Percentiles rank a stretch among this genome's conserved stretches.
These are phyloP conservation scores for Crepidotus variabilis DNA, from an alignment of 768 basidiomycete species.

Conservation along the genomic window DNA sequence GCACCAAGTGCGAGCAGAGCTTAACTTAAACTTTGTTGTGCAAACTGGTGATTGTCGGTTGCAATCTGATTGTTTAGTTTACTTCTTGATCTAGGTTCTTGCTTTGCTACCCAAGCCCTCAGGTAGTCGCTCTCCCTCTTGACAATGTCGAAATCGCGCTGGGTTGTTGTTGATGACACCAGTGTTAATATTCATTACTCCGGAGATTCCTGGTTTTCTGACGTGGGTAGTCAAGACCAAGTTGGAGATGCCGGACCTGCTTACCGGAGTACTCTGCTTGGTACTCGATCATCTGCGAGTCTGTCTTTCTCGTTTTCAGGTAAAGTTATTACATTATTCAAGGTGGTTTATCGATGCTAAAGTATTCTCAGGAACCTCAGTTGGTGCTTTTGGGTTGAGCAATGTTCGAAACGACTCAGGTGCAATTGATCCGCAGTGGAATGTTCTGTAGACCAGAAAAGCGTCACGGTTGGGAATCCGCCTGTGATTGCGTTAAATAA, in stretches of 20 bases:
- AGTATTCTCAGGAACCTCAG: not conserved
- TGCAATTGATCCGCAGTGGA: constrained; percentile 7
- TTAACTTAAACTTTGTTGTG: too few relatives aligned
- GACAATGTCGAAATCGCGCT: too few relatives aligned
- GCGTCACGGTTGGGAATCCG: not conserved
- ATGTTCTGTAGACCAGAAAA: constrained; percentile 9
- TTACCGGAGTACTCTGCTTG: constrained; percentile 25
- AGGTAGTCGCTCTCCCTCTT: too few relatives aligned
- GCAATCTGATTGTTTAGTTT: too few relatives aligned
- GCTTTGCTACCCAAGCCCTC: too few relatives aligned
- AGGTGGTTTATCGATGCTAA: not conserved
- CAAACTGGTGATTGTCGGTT: too few relatives aligned
- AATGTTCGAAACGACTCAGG: constrained; percentile 8
- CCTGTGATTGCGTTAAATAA: constrained; percentile 6
- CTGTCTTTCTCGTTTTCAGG: constrained; percentile 24
- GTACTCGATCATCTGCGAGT: constrained; percentile 18
- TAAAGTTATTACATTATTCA: constrained; percentile 1
- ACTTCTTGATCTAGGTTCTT: too few relatives aligned
- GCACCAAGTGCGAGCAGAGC: too few relatives aligned
- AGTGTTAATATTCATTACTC: constrained; percentile 25
- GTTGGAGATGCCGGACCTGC: constrained; percentile 29
- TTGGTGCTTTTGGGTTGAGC: constrained; percentile 1
- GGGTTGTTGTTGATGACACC: constrained; percentile 26
- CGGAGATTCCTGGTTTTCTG: constrained; percentile 23
- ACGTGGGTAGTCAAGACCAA: constrained; percentile 20